A percentile compares a stretch with the other conserved stretches of the same genome.
These are phyloP conservation scores for Erodium maritimum DNA, from an alignment of 345 rosid genomes.

Conservation along the genomic window DNA sequence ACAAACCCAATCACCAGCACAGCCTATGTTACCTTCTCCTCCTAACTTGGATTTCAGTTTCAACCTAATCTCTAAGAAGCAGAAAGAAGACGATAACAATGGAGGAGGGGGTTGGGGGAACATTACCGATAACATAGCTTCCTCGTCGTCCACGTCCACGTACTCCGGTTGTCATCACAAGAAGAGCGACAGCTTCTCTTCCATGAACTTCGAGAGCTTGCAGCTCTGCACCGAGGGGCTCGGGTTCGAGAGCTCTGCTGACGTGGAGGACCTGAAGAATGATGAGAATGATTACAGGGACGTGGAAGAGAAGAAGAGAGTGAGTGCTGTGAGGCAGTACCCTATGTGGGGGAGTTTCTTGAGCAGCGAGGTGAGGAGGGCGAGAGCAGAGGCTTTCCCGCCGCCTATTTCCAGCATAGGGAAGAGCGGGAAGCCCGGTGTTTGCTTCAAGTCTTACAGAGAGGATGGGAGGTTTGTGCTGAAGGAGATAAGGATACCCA, in stretches of 20 bases:
- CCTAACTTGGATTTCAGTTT: too few relatives aligned
- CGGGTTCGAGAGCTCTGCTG: constrained; percentile 74
- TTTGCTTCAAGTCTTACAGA: constrained; percentile 63
- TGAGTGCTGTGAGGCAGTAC: not conserved
- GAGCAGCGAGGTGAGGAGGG: constrained; percentile 5
- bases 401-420: constrained; percentile 72
- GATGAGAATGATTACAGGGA: constrained; percentile 21
- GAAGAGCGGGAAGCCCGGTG: constrained; percentile 53
- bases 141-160: too few relatives aligned
- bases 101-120: too few relatives aligned
- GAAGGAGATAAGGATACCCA: constrained; percentile 60
- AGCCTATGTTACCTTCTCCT: too few relatives aligned
- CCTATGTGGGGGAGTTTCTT: constrained; percentile 1
- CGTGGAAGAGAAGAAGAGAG: constrained; percentile 12
- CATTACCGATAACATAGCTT: too few relatives aligned
- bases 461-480: constrained; percentile 74
- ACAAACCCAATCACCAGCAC: too few relatives aligned
- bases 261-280: constrained; percentile 37
- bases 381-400: constrained; percentile 32
- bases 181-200: not conserved
- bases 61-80: too few relatives aligned
- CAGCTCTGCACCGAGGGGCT: constrained; percentile 88
- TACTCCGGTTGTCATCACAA: too few relatives aligned
- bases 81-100: too few relatives aligned
- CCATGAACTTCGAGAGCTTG: constrained; percentile 37